These are phyloP conservation scores for Botrytis elliptica DNA, from an alignment of 2,329 filamentous ascomycete species.

Conservation along the genomic window DNA sequence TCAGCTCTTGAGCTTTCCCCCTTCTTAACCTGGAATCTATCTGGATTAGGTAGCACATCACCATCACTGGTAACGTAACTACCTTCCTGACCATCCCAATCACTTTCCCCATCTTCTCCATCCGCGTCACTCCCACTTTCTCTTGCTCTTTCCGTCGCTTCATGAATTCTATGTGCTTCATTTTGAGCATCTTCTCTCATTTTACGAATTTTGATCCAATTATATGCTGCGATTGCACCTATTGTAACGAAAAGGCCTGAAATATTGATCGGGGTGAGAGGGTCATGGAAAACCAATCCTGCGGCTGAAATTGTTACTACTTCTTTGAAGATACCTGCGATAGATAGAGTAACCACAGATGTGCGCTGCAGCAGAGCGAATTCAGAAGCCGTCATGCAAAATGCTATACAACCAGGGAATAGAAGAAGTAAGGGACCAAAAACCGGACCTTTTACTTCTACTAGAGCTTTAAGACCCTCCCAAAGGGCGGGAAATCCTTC, in stretches of 20 bases:
- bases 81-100: slow-evolving; percentile 33
- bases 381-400: slow-evolving; percentile 94
- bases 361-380: slow-evolving; percentile 94
- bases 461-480: slow-evolving; percentile 63
- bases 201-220: slow-evolving; percentile 87
- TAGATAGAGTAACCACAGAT: slow-evolving; percentile 91
- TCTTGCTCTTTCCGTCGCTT: slow-evolving; percentile 18
- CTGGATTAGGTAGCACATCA: slow-evolving; percentile 33
- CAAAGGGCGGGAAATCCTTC: slow-evolving; percentile 73
- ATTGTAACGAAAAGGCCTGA: slow-evolving; percentile 87
- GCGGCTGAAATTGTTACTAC: slow-evolving; percentile 93
- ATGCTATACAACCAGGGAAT: slow-evolving; percentile 88
- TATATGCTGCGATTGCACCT: slow-evolving; percentile 81
- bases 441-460: slow-evolving; percentile 64
- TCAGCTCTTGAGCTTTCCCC: slow-evolving; percentile 17
- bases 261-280: slow-evolving; percentile 82
- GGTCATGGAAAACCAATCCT: slow-evolving; percentile 83
- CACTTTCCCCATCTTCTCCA: slow-evolving; percentile 30
- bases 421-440: slow-evolving; percentile 72
- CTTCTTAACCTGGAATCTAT: slow-evolving; percentile 14
- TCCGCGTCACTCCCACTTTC: slow-evolving; percentile 31
- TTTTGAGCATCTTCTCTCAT: slow-evolving; percentile 76
- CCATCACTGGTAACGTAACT: slow-evolving; percentile 37
- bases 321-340: slow-evolving; percentile 98
- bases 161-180: slow-evolving; percentile 44